Evolutionary conservation across 306 rosid genomes (phyloP).

Genomic region (Mimosa bimucronata): DNA sequence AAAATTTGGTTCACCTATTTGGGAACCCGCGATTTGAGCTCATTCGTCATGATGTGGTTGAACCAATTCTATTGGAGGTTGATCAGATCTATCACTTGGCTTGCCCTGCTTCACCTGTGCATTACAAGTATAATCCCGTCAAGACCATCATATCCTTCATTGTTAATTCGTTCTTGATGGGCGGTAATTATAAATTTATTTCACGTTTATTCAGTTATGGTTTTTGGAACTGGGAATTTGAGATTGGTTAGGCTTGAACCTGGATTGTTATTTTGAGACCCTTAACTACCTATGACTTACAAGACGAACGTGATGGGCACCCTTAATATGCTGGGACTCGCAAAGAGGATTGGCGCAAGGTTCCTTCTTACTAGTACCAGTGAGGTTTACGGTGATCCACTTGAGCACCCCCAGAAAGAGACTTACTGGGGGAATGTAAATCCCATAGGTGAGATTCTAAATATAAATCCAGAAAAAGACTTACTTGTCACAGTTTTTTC

Average conservation of each 20-base stretch:
- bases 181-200: not conserved
- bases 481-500: conserved; percentile 12
- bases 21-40: conserved; percentile 85
- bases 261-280: conserved; percentile 34
- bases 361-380: conserved; percentile 94
- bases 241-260: not conserved
- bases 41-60: conserved; percentile 90
- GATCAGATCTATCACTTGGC: conserved; percentile 99
- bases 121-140: conserved; percentile 88
- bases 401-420: conserved; percentile 98
- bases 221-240: not conserved
- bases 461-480: not conserved
- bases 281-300: conserved; percentile 62
- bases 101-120: conserved; percentile 97
- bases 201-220: not conserved
- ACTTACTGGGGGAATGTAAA: conserved; percentile 99
- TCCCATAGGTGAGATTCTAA: conserved; percentile 75
- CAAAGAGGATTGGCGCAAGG: conserved; percentile 94
- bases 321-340: conserved; percentile 93
- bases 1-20: conserved; percentile 73
- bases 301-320: conserved; percentile 99
- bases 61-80: conserved; percentile 84
- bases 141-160: conserved; percentile 90
- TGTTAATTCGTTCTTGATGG: not conserved
- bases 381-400: conserved; percentile 96